Evolutionary conservation across 805 yeast genomes (phyloP), one percentile per base, ranked within the genome.

Genomic region (Lipomyces oligophaga): DNA sequence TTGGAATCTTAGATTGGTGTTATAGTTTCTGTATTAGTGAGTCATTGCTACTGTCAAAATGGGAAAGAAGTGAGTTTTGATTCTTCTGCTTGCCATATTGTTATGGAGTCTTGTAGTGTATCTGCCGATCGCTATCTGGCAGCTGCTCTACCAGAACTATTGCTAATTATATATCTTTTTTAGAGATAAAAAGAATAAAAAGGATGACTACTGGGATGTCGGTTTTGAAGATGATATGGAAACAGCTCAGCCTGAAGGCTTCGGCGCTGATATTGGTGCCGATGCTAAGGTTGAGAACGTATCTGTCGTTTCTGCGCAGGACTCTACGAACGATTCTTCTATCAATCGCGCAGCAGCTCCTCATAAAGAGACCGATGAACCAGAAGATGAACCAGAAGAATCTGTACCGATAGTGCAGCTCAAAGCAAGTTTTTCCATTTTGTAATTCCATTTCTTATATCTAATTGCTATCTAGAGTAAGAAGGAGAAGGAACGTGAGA

Each of bases 401-500:
- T 80, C 75, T 50, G 81, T 79, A 45, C 79, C 77, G 51, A 80
- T 78, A 58, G 77, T 77, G 44, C 76, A 77, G 65, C 48, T 11
- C 60, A 55, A 34, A 59, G 60, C 44, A 60, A 53, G 18, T 66
- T 4, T 26, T 15, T 5, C 19, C 8, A 19, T 13, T 41, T 4
- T 11, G 34, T 3, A 6, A n/a, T 25, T 13, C 6, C 27, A 33
- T 41, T 33, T 3, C n/a, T 13, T 28, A 19, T 5, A 7, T 31
- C 3, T n/a, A 31, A 10, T 19, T 18, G 21, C 38, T 76, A 79
- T 55, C 74, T 88, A 63, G 87, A 89, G 68, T 47, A 93, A 90
- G 77, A 88, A 90, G 70, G 97, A 90, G 71, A 89, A 82, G 72
- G 95, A 93, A 68, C 86, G 85, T 79, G 95, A 90, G 67, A 96